These are phyloP conservation scores for Sambucus nigra DNA, from an alignment of 129 eudicot species.

Conservation along the genomic window DNA sequence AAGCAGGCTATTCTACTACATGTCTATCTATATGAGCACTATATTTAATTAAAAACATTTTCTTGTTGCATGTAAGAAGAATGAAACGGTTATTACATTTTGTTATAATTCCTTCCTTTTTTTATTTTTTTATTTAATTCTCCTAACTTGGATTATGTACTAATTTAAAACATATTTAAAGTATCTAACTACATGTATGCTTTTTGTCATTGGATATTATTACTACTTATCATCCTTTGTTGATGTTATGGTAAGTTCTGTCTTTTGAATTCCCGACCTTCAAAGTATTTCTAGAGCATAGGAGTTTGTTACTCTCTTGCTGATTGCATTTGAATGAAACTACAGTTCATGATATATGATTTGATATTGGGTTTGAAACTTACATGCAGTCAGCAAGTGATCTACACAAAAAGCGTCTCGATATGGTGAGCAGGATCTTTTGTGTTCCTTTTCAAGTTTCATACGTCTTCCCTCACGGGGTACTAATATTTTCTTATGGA, in stretches of 20 bases:
- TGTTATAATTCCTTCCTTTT: background rate
- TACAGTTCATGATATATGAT: background rate
- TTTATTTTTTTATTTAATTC: too few relatives aligned
- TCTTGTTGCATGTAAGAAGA: background rate
- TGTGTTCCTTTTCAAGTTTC: background rate
- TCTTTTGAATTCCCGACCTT: too few relatives aligned
- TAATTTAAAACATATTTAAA: background rate
- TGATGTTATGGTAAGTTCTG: too few relatives aligned
- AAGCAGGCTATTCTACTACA: background rate
- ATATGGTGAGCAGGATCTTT: conserved; percentile 40
- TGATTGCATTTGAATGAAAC: background rate
- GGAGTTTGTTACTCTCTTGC: background rate
- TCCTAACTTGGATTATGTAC: background rate
- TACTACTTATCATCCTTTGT: too few relatives aligned
- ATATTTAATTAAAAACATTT: background rate
- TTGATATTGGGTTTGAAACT: conserved; percentile 5
- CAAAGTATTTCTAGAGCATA: too few relatives aligned
- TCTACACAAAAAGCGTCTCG: conserved; percentile 67
- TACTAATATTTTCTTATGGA: background rate
- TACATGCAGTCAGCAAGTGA: conserved; percentile 63
- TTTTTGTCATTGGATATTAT: too few relatives aligned
- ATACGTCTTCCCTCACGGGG: conserved; percentile 3
- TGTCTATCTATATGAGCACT: background rate
- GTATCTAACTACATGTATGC: background rate
- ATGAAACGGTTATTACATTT: background rate